Conservation (phyloP, 2,329 filamentous ascomycete species). For the Talaromyces verruculosus region DNA sequence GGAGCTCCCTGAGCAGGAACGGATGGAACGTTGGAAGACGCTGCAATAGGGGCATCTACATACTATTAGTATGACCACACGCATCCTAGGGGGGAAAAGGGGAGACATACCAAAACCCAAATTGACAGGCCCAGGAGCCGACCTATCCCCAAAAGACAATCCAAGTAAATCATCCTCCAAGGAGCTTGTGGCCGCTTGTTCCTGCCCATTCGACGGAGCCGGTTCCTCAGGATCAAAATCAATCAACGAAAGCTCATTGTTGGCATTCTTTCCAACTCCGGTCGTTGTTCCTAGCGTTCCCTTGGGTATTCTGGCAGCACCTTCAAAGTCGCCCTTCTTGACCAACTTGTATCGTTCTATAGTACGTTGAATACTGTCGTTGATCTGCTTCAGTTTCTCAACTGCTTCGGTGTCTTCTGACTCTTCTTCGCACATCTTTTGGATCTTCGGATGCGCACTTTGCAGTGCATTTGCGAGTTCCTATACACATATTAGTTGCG, state of each 20-base stretch:
- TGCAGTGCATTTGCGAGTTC: slow-evolving; percentile 86
- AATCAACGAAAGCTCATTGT: slow-evolving; percentile 86
- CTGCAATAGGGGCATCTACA: slow-evolving; percentile 26
- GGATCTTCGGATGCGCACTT: slow-evolving; percentile 96
- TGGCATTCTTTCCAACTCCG: slow-evolving; percentile 63
- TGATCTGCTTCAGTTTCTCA: slow-evolving; percentile 92
- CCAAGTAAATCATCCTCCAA: slow-evolving; percentile 90
- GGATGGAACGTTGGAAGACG: slow-evolving; percentile 42
- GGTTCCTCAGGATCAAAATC: slow-evolving; percentile 68
- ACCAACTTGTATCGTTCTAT: slow-evolving; percentile 93
- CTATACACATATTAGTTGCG: slow-evolving; percentile 41
- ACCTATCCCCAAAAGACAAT: slow-evolving; percentile 72
- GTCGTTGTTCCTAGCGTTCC: slow-evolving; percentile 71
- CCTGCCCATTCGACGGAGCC: slow-evolving; percentile 43
- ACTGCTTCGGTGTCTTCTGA: slow-evolving; percentile 96
- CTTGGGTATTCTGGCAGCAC: slow-evolving; percentile 76
- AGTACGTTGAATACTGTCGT: slow-evolving; percentile 96
- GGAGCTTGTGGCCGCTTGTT: slow-evolving; percentile 59
- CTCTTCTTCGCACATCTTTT: slow-evolving; percentile 99
- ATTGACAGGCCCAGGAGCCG: slow-evolving; percentile 75
- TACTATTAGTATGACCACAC: slow-evolving; percentile 1
- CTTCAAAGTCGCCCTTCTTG: slow-evolving; percentile 90
- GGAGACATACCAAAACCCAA: slow-evolving; percentile 60
- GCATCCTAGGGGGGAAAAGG: too few relatives aligned
- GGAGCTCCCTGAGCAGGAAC: slow-evolving; percentile 31